These are phyloP conservation scores for Isoetes taiwanensis DNA, from an alignment of 75 land plant species.

Conservation along the genomic window DNA sequence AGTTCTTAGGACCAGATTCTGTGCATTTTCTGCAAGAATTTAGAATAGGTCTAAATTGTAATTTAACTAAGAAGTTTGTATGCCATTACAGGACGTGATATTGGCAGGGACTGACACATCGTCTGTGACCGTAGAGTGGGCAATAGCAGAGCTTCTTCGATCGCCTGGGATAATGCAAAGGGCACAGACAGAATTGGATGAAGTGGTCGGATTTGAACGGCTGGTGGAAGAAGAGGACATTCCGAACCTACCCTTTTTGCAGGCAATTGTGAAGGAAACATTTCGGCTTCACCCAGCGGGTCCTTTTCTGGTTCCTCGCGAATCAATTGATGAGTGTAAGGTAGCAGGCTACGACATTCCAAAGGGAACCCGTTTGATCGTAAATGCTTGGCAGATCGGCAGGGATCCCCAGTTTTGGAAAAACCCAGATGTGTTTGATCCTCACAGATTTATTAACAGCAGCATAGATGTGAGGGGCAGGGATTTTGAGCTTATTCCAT, in stretches of 20 bases:
- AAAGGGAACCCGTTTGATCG: not conserved
- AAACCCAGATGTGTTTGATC: not conserved
- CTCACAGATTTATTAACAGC: not conserved
- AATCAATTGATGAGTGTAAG: not conserved
- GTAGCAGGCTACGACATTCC: not conserved
- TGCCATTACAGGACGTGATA: conserved; percentile 7
- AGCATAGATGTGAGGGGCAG: no score
- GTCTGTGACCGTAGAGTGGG: not conserved
- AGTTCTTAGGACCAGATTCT: no score
- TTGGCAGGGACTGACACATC: not conserved
- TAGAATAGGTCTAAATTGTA: not conserved
- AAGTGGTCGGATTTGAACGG: not conserved
- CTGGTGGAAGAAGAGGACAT: not conserved
- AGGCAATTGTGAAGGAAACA: not conserved
- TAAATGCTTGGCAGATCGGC: not conserved
- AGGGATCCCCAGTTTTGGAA: not conserved
- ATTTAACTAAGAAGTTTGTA: not conserved
- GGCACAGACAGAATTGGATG: not conserved
- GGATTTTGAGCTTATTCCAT: no score
- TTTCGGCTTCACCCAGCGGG: conserved; percentile 1
- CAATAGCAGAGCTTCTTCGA: not conserved
- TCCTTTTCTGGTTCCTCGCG: not conserved
- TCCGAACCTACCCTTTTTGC: not conserved
- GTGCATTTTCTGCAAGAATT: no score
- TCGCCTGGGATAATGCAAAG: not conserved